Percentiles rank a stretch among this genome's conserved stretches.
phyloP scores from a whole-genome alignment of 2,329 filamentous ascomycete genomes.

The Dothistroma pini region DNA sequence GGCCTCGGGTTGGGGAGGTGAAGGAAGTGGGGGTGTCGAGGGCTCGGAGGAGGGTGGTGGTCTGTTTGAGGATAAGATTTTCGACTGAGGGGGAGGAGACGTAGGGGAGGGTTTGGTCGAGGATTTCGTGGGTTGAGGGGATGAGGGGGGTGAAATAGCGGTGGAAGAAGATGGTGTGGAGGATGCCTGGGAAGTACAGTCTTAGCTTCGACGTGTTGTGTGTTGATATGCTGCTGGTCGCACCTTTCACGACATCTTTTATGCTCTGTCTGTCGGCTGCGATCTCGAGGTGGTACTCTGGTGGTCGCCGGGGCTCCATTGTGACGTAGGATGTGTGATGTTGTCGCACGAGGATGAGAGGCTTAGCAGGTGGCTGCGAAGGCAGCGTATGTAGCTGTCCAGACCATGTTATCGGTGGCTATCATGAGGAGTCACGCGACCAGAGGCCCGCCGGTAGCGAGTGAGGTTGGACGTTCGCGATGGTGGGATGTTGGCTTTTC shows the following conservation, averaged over 20 bases:
- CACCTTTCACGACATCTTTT: conserved; percentile 85
- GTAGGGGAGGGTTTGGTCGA: conserved; percentile 84
- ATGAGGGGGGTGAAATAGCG: conserved; percentile 87
- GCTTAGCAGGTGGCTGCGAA: conserved; percentile 4
- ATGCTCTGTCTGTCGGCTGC: conserved; percentile 88
- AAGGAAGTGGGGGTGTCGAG: conserved; percentile 49
- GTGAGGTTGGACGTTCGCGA: not conserved
- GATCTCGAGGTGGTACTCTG: conserved; percentile 90
- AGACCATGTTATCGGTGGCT: conserved; percentile 1
- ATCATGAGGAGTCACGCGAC: conserved; percentile 3
- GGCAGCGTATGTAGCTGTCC: conserved; percentile 5
- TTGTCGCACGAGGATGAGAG: not conserved
- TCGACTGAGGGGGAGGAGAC: conserved; percentile 89
- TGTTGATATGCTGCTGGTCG: not conserved
- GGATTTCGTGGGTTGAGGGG: conserved; percentile 79
- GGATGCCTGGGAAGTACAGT: conserved; percentile 61
- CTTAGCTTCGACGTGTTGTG: not conserved
- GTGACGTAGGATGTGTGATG: not conserved
- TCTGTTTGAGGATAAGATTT: conserved; percentile 87
- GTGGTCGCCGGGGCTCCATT: conserved; percentile 66
- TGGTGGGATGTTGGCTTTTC: not conserved
- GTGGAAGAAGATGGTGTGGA: conserved; percentile 99
- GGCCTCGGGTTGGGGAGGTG: conserved; percentile 51
- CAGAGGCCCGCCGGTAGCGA: not conserved
- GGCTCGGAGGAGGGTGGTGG: conserved; percentile 73